These are phyloP conservation scores for Pleurotus tuber-regium DNA, from an alignment of 768 basidiomycete species.

Conservation along the genomic window DNA sequence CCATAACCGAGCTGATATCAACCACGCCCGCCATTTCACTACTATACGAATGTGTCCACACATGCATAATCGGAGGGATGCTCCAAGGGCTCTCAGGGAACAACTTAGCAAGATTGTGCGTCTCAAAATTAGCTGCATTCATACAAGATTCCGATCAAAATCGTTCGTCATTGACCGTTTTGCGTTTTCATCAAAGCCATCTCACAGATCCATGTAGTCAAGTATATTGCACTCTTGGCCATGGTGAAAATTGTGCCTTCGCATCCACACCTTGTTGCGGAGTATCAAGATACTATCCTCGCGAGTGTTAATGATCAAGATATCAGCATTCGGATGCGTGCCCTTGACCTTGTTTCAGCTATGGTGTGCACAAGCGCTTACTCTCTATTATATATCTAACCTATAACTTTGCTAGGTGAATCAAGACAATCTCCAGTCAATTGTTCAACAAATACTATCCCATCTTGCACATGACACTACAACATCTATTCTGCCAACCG, in stretches of 20 bases:
- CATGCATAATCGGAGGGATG: constrained; percentile 97
- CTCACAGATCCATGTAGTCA: constrained; percentile 55
- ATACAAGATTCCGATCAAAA: constrained; percentile 95
- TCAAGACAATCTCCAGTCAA: constrained; percentile 78
- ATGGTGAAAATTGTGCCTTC: constrained; percentile 95
- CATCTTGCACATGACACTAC: constrained; percentile 72
- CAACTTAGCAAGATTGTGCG: constrained; percentile 81
- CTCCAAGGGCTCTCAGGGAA: constrained; percentile 76
- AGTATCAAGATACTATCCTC: constrained; percentile 90
- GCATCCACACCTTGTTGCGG: constrained; percentile 84
- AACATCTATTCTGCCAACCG: constrained; percentile 49
- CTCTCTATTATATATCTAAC: constrained; percentile 2
- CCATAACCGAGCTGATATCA: constrained; percentile 92
- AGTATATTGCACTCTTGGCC: constrained; percentile 94
- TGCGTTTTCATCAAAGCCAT: constrained; percentile 6
- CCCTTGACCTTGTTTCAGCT: constrained; percentile 88
- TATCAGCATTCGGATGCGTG: constrained; percentile 94
- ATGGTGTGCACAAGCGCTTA: constrained; percentile 57
- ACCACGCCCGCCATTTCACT: constrained; percentile 95
- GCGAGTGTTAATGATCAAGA: constrained; percentile 90
- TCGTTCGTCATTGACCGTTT: constrained; percentile 49
- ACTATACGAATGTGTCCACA: constrained; percentile 97
- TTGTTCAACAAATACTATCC: constrained; percentile 85
- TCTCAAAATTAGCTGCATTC: constrained; percentile 91
- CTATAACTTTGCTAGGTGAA: constrained; percentile 60